phyloP scores from a whole-genome alignment of 345 rosid species.

The Eucalyptus globulus region DNA sequence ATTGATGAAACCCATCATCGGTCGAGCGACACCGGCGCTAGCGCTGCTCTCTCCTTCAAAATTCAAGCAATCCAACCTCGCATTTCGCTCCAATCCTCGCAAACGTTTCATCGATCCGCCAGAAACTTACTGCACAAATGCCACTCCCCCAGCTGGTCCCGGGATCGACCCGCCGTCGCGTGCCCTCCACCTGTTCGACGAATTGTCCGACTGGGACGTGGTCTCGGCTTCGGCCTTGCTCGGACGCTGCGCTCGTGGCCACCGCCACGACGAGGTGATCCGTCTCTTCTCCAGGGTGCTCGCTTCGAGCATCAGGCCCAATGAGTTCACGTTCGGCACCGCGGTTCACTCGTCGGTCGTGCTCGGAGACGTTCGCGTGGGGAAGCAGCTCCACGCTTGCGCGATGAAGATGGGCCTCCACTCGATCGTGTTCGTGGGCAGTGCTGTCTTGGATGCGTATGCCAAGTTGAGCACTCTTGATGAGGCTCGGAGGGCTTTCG shows the following conservation, averaged over 20 bases:
- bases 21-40: neutral
- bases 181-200: conserved; percentile 37
- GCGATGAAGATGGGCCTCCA: conserved; percentile 49
- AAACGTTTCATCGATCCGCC: neutral
- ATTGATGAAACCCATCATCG: neutral
- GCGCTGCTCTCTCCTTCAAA: neutral
- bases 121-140: neutral
- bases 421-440: conserved; percentile 65
- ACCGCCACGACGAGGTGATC: conserved; percentile 29
- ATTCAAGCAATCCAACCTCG: neutral
- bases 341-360: conserved; percentile 39
- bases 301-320: conserved; percentile 38
- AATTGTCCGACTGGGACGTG: conserved; percentile 35
- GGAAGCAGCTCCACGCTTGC: conserved; percentile 53
- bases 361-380: conserved; percentile 21
- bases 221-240: conserved; percentile 42
- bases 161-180: neutral
- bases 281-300: conserved; percentile 40
- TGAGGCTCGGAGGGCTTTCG: conserved; percentile 46
- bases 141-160: neutral
- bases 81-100: neutral
- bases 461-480: conserved; percentile 37
- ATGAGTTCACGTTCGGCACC: conserved; percentile 65
- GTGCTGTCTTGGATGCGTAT: conserved; percentile 47
- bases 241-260: conserved; percentile 28